Evolutionary conservation across 148 eudicot species (phyloP).

Genomic region (Vaccinium darrowii): DNA sequence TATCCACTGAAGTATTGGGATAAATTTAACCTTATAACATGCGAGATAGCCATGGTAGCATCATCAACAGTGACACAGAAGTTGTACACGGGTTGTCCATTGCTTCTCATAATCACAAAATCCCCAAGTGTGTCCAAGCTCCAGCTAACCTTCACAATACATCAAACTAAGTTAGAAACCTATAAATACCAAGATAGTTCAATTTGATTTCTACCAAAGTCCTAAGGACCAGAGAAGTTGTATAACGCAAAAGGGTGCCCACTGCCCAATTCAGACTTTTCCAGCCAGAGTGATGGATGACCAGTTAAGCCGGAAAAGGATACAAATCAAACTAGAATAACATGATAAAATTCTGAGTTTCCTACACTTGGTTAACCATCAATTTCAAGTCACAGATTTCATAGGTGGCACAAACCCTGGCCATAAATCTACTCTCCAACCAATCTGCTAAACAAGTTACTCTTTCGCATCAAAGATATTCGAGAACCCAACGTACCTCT

Average conservation of each 20-base stretch:
- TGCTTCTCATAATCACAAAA: conserved; percentile 98
- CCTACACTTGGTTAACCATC: not conserved
- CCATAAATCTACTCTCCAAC: not conserved
- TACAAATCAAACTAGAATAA: not conserved
- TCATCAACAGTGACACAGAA: conserved; percentile 99
- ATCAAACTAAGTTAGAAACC: conserved; percentile 51
- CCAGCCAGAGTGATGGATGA: not conserved
- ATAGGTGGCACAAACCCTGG: not conserved
- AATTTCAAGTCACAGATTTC: not conserved
- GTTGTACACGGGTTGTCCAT: conserved; percentile 99
- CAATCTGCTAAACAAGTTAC: not conserved
- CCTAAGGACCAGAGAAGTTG: not conserved
- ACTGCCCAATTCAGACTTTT: conserved; percentile 9
- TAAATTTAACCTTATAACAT: conserved; percentile 76
- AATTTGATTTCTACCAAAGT: not conserved
- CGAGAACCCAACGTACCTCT: conserved; percentile 47
- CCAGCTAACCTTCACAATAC: conserved; percentile 89
- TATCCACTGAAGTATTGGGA: not conserved
- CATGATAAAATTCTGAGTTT: not conserved
- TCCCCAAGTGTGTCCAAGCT: conserved; percentile 91
- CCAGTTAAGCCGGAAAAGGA: not conserved
- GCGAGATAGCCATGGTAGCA: conserved; percentile 98
- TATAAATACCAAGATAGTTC: conserved; percentile 10
- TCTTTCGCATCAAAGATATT: not conserved
- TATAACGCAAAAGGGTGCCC: not conserved